These are phyloP conservation scores for Gracilariopsis chorda DNA, from an alignment of 23 red algal genomes.

Conservation along the genomic window DNA sequence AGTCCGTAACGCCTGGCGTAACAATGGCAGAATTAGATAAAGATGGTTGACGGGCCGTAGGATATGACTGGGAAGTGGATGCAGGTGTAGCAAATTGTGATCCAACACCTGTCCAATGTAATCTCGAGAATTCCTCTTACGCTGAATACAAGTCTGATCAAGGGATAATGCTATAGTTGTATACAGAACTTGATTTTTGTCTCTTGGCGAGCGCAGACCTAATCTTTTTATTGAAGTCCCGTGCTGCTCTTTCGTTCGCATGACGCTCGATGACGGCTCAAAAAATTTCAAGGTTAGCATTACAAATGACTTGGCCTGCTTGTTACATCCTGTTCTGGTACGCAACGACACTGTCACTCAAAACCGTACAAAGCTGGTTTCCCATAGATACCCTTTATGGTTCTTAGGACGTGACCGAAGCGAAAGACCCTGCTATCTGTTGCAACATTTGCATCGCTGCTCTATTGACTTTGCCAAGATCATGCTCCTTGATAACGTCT, in stretches of 20 bases:
- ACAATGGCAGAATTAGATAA: too few species aligned
- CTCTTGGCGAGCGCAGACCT: not conserved
- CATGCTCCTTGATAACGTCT: not conserved
- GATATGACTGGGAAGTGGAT: too few species aligned
- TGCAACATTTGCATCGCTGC: slow-evolving; percentile 68
- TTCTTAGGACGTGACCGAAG: slow-evolving; percentile 87
- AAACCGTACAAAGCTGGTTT: slow-evolving; percentile 48
- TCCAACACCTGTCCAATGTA: too few species aligned
- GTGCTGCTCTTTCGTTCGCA: slow-evolving; percentile 50
- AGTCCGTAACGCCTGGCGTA: too few species aligned
- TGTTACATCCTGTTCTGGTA: not conserved
- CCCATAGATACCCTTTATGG: slow-evolving; percentile 68
- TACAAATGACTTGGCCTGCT: slow-evolving; percentile 65
- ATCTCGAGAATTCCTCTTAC: slow-evolving; percentile 42
- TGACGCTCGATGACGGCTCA: slow-evolving; percentile 89
- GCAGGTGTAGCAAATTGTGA: too few species aligned
- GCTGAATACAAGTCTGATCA: slow-evolving; percentile 5
- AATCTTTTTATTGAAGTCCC: slow-evolving; percentile 68
- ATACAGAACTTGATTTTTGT: not conserved
- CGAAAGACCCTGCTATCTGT: slow-evolving; percentile 73
- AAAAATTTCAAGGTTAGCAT: slow-evolving; percentile 75
- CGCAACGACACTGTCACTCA: slow-evolving; percentile 16
- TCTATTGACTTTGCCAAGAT: not conserved
- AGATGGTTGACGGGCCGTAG: too few species aligned
- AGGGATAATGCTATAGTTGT: not conserved